Evolutionary conservation across 2,329 filamentous ascomycete genomes (phyloP), one percentile per base, ranked within the genome.

Genomic region (Colletotrichum sp.): DNA sequence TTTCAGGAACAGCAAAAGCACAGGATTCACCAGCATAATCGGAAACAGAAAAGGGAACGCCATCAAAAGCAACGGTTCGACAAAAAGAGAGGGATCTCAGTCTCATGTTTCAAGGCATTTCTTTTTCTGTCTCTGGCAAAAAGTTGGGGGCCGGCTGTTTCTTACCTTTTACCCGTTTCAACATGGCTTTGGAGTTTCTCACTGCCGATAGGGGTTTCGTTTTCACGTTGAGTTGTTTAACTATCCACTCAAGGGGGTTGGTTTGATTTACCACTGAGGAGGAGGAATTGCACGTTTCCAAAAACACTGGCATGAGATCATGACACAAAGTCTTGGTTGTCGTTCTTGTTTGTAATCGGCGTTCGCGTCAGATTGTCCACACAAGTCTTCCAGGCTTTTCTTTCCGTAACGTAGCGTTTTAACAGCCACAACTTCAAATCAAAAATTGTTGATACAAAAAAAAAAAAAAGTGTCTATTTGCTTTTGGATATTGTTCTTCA

Each of bases 111-210:
- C 62, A 28, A 16, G 66, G 13, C 34, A 57, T 63, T 18, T 52
- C 32, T 52, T 52, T 52, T 55, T 32, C 68, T 77, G 63, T 74
- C 28, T 77, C 70, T 68, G 32, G 71, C 32, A 24, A 64, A 52
- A 71, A 49, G 32, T 64, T 70, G 59, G 67, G 49, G 30, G 34
- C 21, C 9, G 26, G 55, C 55, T 36, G 24, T 44, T 64, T 24
- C 18, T 62, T 18, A 24, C 16, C 21, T 52, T 62, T 66, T 3
- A 10, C n/a, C 6, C 9, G 4, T 60, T 34, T 21, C 26, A 18
- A 32, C 39, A 26, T 24, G 32, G 18, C 64, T 67, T 24, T 70
- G 24, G 39, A 44, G 36, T 44, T 60, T 0, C 16, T 68, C 49
- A 59, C 59, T 18, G 66, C 66, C 49, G 34, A 16, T 30, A 39